Percentiles rank a stretch among this genome's conserved stretches.
Conservation (phyloP, 192 early-diverging fungal species). For the Phlyctochytrium planicorne region DNA sequence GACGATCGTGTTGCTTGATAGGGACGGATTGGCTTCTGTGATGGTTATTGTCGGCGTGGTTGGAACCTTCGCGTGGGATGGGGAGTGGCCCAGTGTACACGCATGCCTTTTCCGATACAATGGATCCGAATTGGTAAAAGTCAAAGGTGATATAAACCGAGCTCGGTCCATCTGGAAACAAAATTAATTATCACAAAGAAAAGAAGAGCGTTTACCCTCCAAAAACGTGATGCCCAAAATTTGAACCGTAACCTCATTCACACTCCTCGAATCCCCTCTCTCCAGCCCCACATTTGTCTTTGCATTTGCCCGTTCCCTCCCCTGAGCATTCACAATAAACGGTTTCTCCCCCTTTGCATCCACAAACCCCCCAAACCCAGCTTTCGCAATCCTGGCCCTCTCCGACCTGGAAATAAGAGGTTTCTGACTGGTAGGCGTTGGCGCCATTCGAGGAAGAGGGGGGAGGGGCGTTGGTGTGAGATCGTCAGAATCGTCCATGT, state of each 20-base stretch:
- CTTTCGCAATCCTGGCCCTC: neutral
- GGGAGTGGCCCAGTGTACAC: neutral
- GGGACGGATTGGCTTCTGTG: no score
- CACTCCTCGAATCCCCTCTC: neutral
- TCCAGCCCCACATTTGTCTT: neutral
- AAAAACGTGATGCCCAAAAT: neutral
- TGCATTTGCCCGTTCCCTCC: neutral
- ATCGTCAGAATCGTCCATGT: neutral
- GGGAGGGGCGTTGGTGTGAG: neutral
- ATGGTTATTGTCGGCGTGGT: no score
- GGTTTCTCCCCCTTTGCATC: neutral
- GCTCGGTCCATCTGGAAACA: neutral
- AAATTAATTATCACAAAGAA: neutral
- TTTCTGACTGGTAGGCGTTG: neutral
- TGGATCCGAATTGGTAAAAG: neutral
- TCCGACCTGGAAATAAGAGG: neutral
- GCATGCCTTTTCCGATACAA: neutral
- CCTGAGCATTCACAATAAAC: neutral
- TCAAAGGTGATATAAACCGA: neutral
- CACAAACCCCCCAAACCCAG: neutral
- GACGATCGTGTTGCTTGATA: no score
- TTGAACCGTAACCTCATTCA: neutral
- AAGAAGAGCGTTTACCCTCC: neutral
- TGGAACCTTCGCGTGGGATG: neutral
- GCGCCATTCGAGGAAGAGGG: neutral